Percentiles rank a stretch among this genome's conserved stretches.
Conservation (phyloP, 352 stramenopile genomes). For the Globisporangium paroecandrum region DNA sequence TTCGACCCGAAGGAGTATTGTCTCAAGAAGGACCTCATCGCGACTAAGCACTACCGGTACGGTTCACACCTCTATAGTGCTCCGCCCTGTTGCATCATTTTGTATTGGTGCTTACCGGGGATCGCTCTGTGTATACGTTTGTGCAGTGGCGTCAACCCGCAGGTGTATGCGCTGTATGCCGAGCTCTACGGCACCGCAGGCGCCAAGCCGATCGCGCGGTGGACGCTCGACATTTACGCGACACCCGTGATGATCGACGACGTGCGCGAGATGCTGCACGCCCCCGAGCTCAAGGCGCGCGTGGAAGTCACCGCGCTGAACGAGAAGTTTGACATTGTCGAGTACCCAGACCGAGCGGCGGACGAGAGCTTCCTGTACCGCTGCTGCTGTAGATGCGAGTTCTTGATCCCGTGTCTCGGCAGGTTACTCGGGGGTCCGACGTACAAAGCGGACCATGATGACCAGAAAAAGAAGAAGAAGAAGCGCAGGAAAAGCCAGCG, state of each 20-base stretch:
- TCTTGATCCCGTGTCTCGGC: conserved; percentile 63
- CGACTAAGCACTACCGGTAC: conserved; percentile 70
- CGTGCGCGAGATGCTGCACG: conserved; percentile 66
- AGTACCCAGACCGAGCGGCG: conserved; percentile 15
- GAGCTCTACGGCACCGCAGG: conserved; percentile 69
- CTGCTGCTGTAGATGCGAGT: conserved; percentile 76
- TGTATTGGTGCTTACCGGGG: neutral
- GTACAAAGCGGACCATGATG: conserved; percentile 45
- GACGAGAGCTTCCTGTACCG: conserved; percentile 61
- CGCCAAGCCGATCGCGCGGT: conserved; percentile 65
- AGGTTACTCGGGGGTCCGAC: conserved; percentile 66
- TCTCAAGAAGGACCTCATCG: conserved; percentile 49
- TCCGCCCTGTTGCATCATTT: neutral
- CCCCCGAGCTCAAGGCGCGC: conserved; percentile 53
- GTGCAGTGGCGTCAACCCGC: conserved; percentile 65
- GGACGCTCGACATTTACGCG: conserved; percentile 78
- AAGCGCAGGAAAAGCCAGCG: conserved; percentile 16
- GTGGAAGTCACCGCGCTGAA: conserved; percentile 62
- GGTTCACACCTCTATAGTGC: neutral
- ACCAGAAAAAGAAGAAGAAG: conserved; percentile 22
- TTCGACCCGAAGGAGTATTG: conserved; percentile 72
- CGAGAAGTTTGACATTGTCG: conserved; percentile 42
- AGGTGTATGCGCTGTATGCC: conserved; percentile 73
- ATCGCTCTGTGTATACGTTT: neutral
- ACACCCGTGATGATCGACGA: conserved; percentile 78